Conservation (phyloP, 352 stramenopile species). For the Pythium utonaiense region DNA sequence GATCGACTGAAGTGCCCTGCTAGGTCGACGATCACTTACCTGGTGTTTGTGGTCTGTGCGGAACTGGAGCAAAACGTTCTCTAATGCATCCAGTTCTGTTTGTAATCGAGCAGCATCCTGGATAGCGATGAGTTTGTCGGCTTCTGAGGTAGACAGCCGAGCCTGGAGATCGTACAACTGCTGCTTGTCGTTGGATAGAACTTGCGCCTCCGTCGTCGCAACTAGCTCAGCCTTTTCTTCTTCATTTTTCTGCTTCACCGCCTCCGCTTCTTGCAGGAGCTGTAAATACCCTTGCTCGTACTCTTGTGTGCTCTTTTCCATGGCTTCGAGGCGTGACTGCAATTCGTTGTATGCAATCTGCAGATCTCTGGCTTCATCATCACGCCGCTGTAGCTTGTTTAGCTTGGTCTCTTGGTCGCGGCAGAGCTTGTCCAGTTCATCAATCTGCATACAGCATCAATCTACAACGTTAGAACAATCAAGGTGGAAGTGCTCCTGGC, state of each 20-base stretch:
- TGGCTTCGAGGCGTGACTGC: constrained; percentile 36
- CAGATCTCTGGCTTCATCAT: constrained; percentile 29
- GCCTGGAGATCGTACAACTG: constrained; percentile 62
- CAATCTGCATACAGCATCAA: constrained; percentile 25
- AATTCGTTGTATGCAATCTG: constrained; percentile 33
- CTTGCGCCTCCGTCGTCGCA: constrained; percentile 43
- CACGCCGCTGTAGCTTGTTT: constrained; percentile 22
- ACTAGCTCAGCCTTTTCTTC: constrained; percentile 49
- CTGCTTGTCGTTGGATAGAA: constrained; percentile 49
- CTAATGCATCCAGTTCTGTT: constrained; percentile 46
- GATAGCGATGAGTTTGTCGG: constrained; percentile 54
- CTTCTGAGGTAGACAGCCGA: constrained; percentile 44
- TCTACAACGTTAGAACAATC: not conserved
- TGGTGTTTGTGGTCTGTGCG: constrained; percentile 55
- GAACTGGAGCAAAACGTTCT: constrained; percentile 65
- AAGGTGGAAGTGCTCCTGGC: not conserved
- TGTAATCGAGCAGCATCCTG: constrained; percentile 59
- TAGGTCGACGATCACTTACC: constrained; percentile 8
- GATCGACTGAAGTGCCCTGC: not conserved
- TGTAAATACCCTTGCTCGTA: constrained; percentile 71
- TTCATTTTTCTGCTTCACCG: constrained; percentile 35
- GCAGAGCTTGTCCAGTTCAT: constrained; percentile 39
- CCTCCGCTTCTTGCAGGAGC: constrained; percentile 39
- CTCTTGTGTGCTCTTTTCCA: constrained; percentile 40
- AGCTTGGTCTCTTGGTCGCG: constrained; percentile 36